These are phyloP conservation scores for Ampelomyces quisqualis DNA, from an alignment of 2,329 filamentous ascomycete species.

Conservation along the genomic window DNA sequence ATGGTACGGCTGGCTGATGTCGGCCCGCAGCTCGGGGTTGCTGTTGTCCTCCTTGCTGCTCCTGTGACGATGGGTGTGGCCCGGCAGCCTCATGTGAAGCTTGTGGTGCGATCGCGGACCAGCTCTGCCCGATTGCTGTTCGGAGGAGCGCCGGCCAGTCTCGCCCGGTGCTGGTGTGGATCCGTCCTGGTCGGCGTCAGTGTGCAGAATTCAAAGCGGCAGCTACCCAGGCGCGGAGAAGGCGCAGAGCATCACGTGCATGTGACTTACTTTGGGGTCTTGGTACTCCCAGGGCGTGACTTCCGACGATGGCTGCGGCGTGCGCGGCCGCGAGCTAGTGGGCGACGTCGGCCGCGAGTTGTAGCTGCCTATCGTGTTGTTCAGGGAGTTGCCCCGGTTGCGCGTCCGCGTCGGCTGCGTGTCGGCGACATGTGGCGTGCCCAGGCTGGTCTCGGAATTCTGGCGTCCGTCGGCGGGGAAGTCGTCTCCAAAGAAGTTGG, in stretches of 20 bases:
- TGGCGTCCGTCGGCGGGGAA: slow-evolving; percentile 65
- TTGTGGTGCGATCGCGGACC: slow-evolving; percentile 60
- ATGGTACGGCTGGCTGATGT: slow-evolving; percentile 52
- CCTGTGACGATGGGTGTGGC: slow-evolving; percentile 66
- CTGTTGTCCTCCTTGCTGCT: slow-evolving; percentile 60
- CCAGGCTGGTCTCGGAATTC: slow-evolving; percentile 69
- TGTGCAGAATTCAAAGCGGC: neutral
- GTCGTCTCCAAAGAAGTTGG: slow-evolving; percentile 92
- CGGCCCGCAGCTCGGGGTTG: slow-evolving; percentile 30
- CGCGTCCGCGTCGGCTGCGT: slow-evolving; percentile 65
- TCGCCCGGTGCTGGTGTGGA: slow-evolving; percentile 38
- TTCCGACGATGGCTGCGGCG: slow-evolving; percentile 85
- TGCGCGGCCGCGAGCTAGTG: slow-evolving; percentile 72
- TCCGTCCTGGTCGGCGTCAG: slow-evolving; percentile 26
- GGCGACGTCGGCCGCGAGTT: slow-evolving; percentile 66
- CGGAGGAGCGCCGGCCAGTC: slow-evolving; percentile 38
- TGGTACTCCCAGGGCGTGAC: slow-evolving; percentile 98
- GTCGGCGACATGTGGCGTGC: slow-evolving; percentile 49
- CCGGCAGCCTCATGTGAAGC: slow-evolving; percentile 60
- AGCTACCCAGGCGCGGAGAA: neutral
- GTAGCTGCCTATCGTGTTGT: slow-evolving; percentile 58
- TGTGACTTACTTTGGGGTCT: slow-evolving; percentile 68
- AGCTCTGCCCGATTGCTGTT: slow-evolving; percentile 47
- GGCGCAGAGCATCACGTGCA: too few relatives aligned
- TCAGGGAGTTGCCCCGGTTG: slow-evolving; percentile 80